Base-by-base conservation (phyloP, 768 basidiomycete species). In the Cystofilobasidium ferigula region DNA sequence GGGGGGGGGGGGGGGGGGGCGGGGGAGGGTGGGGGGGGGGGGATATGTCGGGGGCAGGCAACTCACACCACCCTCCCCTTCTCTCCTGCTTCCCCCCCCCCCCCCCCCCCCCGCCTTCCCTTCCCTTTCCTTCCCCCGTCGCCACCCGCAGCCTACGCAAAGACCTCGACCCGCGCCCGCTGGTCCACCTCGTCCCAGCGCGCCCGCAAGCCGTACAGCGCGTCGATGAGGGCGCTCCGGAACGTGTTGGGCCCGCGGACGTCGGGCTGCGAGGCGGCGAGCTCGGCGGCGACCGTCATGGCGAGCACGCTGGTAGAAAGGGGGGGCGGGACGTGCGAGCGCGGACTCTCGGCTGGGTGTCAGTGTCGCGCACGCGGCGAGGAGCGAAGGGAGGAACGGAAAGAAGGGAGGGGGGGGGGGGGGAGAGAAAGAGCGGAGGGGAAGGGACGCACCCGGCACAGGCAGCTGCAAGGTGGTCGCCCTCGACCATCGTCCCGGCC, bases 381-480 rank as follows among this genome's bases (percentile, higher is more conserved):
- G 36, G 22, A 13, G 30, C 10, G 48, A 28, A n/a, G 42, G 7
- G 34, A 28, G 7, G 34, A 20, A 34, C 20, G 24, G 12, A 20
- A 34, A 32, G 24, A 20, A 57, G n/a, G 16, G 61, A 64, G 63
- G 43, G 18, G 24, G n/a, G 30, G 38, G 30, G 67, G 42, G n/a
- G n/a, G 47, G 10, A 5, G 28, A 38, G 51, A 43, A 56, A 16
- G 3, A 32, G 1, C 57, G 18, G 20, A 28, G 28, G 20, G 16
- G 57, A 34, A 45, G n/a, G 54, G 51, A 76, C 83, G 69, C 73
- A 89, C 88, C 87, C 92, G 57, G 85, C 83, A 30, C 91, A 78
- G 0, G 90, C 82, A 1, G 82, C 90, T 16, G 83, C 69, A 38
- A 95, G 77, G 80, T 89, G 87, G 72, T 91, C 85, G 9, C 89